Conservation (phyloP, 192 early-diverging fungal genomes). For the Dissophora ornata region DNA sequence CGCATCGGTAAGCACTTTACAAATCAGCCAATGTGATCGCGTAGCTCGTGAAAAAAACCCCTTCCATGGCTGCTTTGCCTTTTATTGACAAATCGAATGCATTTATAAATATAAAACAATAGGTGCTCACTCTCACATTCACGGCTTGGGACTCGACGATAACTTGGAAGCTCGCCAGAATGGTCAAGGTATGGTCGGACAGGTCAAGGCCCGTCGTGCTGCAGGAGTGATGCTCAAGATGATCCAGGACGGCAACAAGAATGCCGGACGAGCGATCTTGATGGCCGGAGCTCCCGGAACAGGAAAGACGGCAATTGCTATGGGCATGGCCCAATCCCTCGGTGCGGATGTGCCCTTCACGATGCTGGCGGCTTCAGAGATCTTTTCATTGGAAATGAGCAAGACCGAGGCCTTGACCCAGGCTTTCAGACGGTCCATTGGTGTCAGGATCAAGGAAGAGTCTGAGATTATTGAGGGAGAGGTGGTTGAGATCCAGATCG, state of each 20-base stretch:
- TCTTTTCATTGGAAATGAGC: conserved; percentile 98
- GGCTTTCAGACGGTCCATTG: conserved; percentile 97
- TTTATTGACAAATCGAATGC: too few species aligned
- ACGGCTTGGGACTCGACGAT: conserved; percentile 96
- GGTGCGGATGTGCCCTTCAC: conserved; percentile 97
- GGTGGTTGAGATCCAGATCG: conserved; percentile 98
- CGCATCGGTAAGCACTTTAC: conserved; percentile 78
- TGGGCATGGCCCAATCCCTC: conserved; percentile 98
- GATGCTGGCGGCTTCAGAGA: conserved; percentile 96
- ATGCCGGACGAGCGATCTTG: conserved; percentile 92
- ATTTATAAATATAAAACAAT: conserved; percentile 10
- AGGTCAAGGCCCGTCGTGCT: conserved; percentile 92
- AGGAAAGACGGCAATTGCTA: conserved; percentile 99
- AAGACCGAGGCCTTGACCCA: conserved; percentile 98
- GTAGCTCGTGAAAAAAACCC: too few species aligned
- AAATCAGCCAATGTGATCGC: too few species aligned
- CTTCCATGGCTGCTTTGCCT: too few species aligned
- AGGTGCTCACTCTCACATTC: conserved; percentile 99
- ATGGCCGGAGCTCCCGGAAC: conserved; percentile 99
- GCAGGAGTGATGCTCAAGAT: conserved; percentile 97
- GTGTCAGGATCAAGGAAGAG: conserved; percentile 98
- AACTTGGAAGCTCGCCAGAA: conserved; percentile 86
- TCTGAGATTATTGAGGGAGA: conserved; percentile 99
- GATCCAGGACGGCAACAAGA: conserved; percentile 97
- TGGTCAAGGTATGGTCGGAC: conserved; percentile 98